Percentiles rank a stretch among this genome's conserved stretches.
Evolutionary conservation across 768 basidiomycete species (phyloP).

Genomic region (Suillus lakei): DNA sequence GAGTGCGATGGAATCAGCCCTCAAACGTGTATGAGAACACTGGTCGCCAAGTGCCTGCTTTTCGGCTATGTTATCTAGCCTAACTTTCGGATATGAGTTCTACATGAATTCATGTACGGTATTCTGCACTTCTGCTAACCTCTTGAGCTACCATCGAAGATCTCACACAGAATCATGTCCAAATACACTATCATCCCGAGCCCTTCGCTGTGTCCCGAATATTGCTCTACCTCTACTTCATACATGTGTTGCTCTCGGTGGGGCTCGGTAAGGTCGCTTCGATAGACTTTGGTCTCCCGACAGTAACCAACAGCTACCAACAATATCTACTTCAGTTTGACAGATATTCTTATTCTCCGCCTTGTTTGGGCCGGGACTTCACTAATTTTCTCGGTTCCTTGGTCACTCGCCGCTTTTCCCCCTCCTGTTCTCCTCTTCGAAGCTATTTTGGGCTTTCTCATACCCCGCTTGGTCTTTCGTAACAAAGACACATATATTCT

Average conservation of each 20-base stretch:
- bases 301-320: slow-evolving; percentile 1
- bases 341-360: slow-evolving; percentile 14
- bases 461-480: not conserved
- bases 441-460: slow-evolving; percentile 10
- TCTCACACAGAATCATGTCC: slow-evolving; percentile 1
- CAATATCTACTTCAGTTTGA: slow-evolving; percentile 4
- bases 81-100: slow-evolving; percentile 16
- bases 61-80: slow-evolving; percentile 11
- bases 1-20: slow-evolving; percentile 12
- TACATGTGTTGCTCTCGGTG: not conserved
- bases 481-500: not conserved
- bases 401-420: slow-evolving; percentile 11
- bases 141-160: slow-evolving; percentile 7
- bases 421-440: slow-evolving; percentile 13
- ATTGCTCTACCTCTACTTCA: not conserved
- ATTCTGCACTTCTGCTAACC: not conserved
- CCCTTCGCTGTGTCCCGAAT: not conserved
- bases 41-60: slow-evolving; percentile 14
- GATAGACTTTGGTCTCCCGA: not conserved
- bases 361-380: not conserved
- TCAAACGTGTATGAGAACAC: slow-evolving; percentile 23
- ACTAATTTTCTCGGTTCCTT: not conserved
- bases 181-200: not conserved
- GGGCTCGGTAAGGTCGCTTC: not conserved
- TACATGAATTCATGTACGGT: slow-evolving; percentile 7